phyloP scores from a whole-genome alignment of 805 yeast species.

The Candida pseudoglaebosa region DNA sequence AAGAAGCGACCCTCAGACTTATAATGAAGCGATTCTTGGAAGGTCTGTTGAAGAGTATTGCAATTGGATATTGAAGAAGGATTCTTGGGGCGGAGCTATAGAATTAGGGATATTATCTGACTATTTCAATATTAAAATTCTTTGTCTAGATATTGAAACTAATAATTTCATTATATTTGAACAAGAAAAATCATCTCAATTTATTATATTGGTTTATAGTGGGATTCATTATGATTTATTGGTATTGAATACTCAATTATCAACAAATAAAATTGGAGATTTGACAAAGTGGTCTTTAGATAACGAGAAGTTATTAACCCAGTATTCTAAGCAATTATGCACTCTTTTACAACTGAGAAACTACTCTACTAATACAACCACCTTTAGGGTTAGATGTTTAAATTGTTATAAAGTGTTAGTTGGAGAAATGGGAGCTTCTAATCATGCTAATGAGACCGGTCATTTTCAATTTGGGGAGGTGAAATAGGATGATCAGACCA shows the following conservation, averaged over 20 bases:
- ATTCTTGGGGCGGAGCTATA: conserved; percentile 83
- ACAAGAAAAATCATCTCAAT: conserved; percentile 27
- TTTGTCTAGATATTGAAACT: conserved; percentile 63
- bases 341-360: conserved; percentile 45
- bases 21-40: conserved; percentile 57
- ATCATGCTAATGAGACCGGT: conserved; percentile 60
- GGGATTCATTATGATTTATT: conserved; percentile 75
- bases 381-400: conserved; percentile 54
- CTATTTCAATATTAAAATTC: conserved; percentile 47
- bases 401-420: conserved; percentile 47
- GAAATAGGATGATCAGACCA: too few species aligned
- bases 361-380: conserved; percentile 62
- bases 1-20: conserved; percentile 32
- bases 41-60: conserved; percentile 45
- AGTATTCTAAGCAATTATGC: conserved; percentile 31
- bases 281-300: conserved; percentile 39
- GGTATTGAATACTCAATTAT: conserved; percentile 28
- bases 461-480: conserved; percentile 63
- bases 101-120: conserved; percentile 62
- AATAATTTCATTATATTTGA: conserved; percentile 53
- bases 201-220: conserved; percentile 55
- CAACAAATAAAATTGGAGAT: conserved; percentile 27
- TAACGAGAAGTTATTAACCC: conserved; percentile 29
- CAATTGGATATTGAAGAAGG: conserved; percentile 55
- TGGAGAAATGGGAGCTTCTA: conserved; percentile 63